These are phyloP conservation scores for Debaryomyces fabryi DNA, from an alignment of 1,139 yeast genomes.

Conservation along the genomic window DNA sequence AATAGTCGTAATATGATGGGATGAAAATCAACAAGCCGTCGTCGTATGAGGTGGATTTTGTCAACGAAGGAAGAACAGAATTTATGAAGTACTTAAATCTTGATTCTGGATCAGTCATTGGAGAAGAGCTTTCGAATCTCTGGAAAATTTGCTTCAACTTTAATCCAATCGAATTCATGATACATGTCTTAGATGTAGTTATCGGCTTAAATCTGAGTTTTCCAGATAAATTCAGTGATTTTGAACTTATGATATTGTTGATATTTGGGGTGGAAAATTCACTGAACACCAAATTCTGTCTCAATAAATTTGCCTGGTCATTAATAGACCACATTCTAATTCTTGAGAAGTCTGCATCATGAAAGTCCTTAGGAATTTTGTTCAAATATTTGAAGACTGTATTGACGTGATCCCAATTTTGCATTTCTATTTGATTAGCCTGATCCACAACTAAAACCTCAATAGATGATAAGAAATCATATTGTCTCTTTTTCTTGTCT, in stretches of 20 bases:
- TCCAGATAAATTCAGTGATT: conserved; percentile 67
- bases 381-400: conserved; percentile 74
- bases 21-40: conserved; percentile 80
- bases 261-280: conserved; percentile 81
- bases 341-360: conserved; percentile 89
- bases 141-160: conserved; percentile 74
- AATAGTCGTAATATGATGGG: conserved; percentile 85
- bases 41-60: conserved; percentile 57
- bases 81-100: conserved; percentile 81
- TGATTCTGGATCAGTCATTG: conserved; percentile 71
- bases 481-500: conserved; percentile 58
- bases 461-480: conserved; percentile 84
- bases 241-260: conserved; percentile 61
- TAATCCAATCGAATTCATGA: conserved; percentile 54
- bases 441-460: conserved; percentile 81
- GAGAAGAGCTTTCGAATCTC: conserved; percentile 61
- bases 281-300: conserved; percentile 79
- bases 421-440: conserved; percentile 87
- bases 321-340: conserved; percentile 92
- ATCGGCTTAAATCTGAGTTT: conserved; percentile 56
- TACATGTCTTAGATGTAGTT: conserved; percentile 40
- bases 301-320: conserved; percentile 70
- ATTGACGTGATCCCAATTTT: conserved; percentile 86
- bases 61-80: conserved; percentile 68
- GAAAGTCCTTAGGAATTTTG: conserved; percentile 71